These are phyloP conservation scores for Globisporangium solare DNA, from an alignment of 352 stramenopile species.

Conservation along the genomic window DNA sequence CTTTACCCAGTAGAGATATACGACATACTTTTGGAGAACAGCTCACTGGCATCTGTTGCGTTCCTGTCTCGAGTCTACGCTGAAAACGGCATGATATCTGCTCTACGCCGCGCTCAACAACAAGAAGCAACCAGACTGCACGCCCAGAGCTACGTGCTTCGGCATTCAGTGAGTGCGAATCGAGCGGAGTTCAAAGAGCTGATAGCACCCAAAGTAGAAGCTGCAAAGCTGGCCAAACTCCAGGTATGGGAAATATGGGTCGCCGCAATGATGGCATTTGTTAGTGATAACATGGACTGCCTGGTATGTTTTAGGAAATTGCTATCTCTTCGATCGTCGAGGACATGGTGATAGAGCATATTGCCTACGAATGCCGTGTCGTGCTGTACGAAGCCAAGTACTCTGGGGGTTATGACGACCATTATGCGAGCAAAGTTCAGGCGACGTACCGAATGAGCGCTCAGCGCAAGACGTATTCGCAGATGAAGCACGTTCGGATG, in stretches of 20 bases:
- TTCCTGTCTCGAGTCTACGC: constrained; percentile 45
- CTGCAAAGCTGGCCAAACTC: constrained; percentile 35
- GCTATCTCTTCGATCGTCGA: constrained; percentile 47
- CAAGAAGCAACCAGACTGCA: constrained; percentile 40
- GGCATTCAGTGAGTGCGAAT: constrained; percentile 12
- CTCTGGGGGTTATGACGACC: constrained; percentile 54
- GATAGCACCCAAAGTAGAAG: constrained; percentile 24
- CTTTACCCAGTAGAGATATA: constrained; percentile 18
- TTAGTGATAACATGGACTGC: too few species aligned
- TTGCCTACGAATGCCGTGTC: constrained; percentile 49
- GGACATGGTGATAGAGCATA: constrained; percentile 52
- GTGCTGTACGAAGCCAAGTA: constrained; percentile 50
- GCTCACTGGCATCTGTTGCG: constrained; percentile 25
- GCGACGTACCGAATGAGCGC: constrained; percentile 65
- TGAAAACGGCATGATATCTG: constrained; percentile 30
- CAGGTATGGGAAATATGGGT: constrained; percentile 13
- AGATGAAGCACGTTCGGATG: constrained; percentile 37
- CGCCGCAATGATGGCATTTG: too few species aligned
- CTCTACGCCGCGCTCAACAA: constrained; percentile 38
- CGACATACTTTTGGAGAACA: constrained; percentile 21
- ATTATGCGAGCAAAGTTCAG: constrained; percentile 71
- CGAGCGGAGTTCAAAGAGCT: constrained; percentile 18
- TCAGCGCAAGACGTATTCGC: constrained; percentile 46
- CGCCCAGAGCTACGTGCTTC: constrained; percentile 27
- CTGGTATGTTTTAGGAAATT: constrained; percentile 29